Conservation (phyloP, 225 moss, liverwort and hornwort genomes). For the Rhytidiadelphus loreus region DNA sequence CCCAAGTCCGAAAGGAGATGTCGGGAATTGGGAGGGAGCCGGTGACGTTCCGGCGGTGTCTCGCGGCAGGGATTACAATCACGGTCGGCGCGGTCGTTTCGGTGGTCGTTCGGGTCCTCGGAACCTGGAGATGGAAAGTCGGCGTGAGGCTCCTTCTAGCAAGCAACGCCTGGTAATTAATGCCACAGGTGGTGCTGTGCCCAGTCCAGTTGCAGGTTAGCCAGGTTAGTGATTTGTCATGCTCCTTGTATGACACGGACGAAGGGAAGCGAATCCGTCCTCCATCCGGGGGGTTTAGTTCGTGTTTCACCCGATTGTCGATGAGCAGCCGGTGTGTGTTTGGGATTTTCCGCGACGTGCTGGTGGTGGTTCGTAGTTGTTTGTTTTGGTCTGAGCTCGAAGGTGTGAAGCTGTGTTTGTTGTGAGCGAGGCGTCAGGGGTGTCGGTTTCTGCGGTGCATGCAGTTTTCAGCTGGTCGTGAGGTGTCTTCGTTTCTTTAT, state of each 20-base stretch:
- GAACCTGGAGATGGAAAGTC: slow-evolving; percentile 51
- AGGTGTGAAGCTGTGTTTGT: background rate
- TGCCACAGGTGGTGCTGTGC: slow-evolving; percentile 71
- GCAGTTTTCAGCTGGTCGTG: background rate
- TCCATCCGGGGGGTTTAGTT: background rate
- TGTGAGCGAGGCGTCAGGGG: background rate
- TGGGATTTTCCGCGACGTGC: background rate
- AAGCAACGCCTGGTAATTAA: slow-evolving; percentile 84
- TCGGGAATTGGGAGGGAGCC: slow-evolving; percentile 55
- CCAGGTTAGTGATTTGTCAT: slow-evolving; percentile 46
- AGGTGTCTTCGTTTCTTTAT: background rate
- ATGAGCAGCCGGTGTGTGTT: background rate
- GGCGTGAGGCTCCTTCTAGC: slow-evolving; percentile 50
- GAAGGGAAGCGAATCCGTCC: background rate
- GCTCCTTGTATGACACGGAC: slow-evolving; percentile 6
- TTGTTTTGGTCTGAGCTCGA: background rate
- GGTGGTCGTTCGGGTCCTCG: slow-evolving; percentile 54
- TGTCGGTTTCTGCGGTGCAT: too few relatives aligned
- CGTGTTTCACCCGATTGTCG: background rate
- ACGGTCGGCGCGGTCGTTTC: slow-evolving; percentile 72
- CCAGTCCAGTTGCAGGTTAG: slow-evolving; percentile 92
- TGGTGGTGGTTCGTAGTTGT: background rate
- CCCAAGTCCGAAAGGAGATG: slow-evolving; percentile 39
- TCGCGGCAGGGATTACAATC: slow-evolving; percentile 61
- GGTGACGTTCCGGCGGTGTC: slow-evolving; percentile 36